Base-by-base conservation (phyloP, 2,329 filamentous ascomycete genomes). In the Hortaea sp. region DNA sequence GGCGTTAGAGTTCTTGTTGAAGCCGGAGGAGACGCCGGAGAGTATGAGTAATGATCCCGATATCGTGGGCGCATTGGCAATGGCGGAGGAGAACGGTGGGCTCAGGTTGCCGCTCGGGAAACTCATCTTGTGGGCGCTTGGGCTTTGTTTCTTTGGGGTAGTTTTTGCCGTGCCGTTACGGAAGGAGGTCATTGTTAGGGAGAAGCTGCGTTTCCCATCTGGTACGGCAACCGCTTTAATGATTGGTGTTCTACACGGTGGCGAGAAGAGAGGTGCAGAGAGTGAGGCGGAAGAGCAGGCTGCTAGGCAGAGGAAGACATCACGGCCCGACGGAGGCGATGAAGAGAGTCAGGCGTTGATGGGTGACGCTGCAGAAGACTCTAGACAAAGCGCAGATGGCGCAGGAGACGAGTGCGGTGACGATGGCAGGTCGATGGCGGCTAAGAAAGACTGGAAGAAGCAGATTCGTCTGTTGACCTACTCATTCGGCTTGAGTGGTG, bases 171-270 rank as follows among this genome's bases (percentile, higher is more conserved):
- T 98, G 10, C 92, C 92, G 1, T 63, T 97, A 45, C 77, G 92
- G 41, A 84, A 81, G 46, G 88, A 98, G 68, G 89, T 97, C 45
- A 94, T 98, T 50, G 87, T 98, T 46, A 72, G 85, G 47, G 92
- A 98, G 69, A 85, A 89, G 62, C 69, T 98, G 48, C 92, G 86
- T 61, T 98, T 98, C 57, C 92, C 92, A 0, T 94, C 87, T 57
- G 92, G 92, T 1, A 97, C 94, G 46, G 94, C 92, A 42, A 97
- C 92, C 1, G 92, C 92, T 0, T 76, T 97, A 13, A 82, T 98
- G 71, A 95, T 98, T 53, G 81, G 82, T 3, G 87, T 97, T 1
- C 70, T 98, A 7, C 90, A 97, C 65, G 87, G 88, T 12, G 68
- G 69, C 9, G 59, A 63, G 43, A 63, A 64, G 52, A 62, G 60